Percentiles rank a stretch among this genome's conserved stretches.
phyloP scores from a whole-genome alignment of 2,329 filamentous ascomycete species.

The Whalleya microplaca region DNA sequence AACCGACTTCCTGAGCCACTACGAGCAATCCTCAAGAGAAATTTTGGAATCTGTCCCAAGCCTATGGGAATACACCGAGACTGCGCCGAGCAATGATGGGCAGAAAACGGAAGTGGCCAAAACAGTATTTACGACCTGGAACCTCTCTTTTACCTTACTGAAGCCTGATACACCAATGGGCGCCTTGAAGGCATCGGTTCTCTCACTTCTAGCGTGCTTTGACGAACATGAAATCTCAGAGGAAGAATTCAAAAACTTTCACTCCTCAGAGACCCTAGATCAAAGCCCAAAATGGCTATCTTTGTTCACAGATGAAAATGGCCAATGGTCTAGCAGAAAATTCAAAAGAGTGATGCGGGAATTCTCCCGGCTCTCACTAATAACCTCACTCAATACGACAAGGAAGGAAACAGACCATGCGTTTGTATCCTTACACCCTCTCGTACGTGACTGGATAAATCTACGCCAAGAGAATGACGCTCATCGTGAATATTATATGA shows the following conservation, averaged over 20 bases:
- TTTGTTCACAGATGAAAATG: slow-evolving; percentile 3
- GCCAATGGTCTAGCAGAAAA: slow-evolving; percentile 6
- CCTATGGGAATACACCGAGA: slow-evolving; percentile 11
- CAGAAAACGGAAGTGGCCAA: slow-evolving; percentile 1
- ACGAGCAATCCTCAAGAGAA: slow-evolving; percentile 10
- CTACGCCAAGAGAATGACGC: slow-evolving; percentile 6
- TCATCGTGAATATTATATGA: neutral
- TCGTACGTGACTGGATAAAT: slow-evolving; percentile 14
- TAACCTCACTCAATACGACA: slow-evolving; percentile 7
- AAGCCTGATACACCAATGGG: slow-evolving; percentile 2
- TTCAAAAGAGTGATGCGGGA: slow-evolving; percentile 10
- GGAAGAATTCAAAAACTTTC: slow-evolving; percentile 4
- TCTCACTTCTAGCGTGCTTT: slow-evolving; percentile 12
- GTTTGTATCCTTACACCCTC: slow-evolving; percentile 7
- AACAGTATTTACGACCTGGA: slow-evolving; percentile 15
- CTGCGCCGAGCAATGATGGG: neutral
- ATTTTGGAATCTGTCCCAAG: slow-evolving; percentile 7
- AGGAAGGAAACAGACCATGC: slow-evolving; percentile 1
- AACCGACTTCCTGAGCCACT: slow-evolving; percentile 2
- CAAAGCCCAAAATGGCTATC: slow-evolving; percentile 7
- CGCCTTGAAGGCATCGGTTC: slow-evolving; percentile 3
- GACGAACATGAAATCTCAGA: slow-evolving; percentile 10
- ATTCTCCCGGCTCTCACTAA: slow-evolving; percentile 8
- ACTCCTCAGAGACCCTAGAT: neutral
- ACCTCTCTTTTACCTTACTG: slow-evolving; percentile 9